Evolutionary conservation across 2,329 filamentous ascomycete genomes (phyloP).

Genomic region (Aspergillus ochraceoroseus): DNA sequence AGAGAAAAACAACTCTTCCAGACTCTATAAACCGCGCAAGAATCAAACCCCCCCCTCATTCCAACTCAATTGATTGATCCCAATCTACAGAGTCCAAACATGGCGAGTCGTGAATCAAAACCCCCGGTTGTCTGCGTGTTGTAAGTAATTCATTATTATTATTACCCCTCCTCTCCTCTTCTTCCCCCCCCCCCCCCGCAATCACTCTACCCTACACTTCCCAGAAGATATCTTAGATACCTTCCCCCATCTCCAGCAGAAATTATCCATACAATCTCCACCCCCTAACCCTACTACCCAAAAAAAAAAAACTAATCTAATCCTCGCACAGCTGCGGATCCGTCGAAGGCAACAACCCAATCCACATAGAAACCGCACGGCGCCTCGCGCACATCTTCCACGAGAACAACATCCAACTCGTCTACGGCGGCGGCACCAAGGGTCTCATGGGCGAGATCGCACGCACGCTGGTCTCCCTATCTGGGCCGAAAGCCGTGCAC

Average conservation of each 20-base stretch:
- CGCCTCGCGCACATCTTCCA: slow-evolving; percentile 69
- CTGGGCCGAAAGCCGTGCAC: slow-evolving; percentile 76
- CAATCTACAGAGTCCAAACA: background rate
- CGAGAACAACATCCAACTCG: slow-evolving; percentile 70
- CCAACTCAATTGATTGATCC: background rate
- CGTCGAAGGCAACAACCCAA: slow-evolving; percentile 64
- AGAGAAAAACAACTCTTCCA: too few species aligned
- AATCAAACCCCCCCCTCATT: background rate
- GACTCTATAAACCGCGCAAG: background rate
- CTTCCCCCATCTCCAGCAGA: background rate
- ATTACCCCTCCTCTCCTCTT: too few species aligned
- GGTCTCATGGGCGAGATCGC: slow-evolving; percentile 95
- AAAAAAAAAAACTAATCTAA: background rate
- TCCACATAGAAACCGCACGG: slow-evolving; percentile 72
- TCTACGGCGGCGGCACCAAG: slow-evolving; percentile 91
- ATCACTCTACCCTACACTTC: background rate
- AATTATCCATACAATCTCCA: too few species aligned
- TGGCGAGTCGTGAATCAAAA: slow-evolving; percentile 6
- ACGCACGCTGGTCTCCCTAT: slow-evolving; percentile 74
- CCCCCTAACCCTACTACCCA: background rate
- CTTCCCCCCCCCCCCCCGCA: slow-evolving; percentile 8
- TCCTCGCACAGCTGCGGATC: slow-evolving; percentile 68
- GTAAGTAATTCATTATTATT: too few species aligned
- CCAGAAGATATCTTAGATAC: too few species aligned
- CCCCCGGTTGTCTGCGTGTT: slow-evolving; percentile 10